phyloP scores from a whole-genome alignment of 2,329 filamentous ascomycete genomes.

The Aureobasidium vineae region DNA sequence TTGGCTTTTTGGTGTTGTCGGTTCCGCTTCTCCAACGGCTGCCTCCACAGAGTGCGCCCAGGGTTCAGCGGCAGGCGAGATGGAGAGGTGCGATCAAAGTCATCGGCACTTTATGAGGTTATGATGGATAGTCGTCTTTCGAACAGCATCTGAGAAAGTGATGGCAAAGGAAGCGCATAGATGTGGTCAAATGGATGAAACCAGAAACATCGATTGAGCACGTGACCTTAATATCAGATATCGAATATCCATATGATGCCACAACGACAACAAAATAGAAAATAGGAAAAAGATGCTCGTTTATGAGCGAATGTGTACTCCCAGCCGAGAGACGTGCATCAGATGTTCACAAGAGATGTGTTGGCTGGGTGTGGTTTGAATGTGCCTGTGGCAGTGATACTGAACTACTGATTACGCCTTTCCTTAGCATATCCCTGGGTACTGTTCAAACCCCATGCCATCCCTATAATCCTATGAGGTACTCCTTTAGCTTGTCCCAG shows the following conservation, averaged over 20 bases:
- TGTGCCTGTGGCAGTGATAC: neutral
- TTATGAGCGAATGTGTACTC: neutral
- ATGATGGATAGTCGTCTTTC: neutral
- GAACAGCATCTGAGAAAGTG: neutral
- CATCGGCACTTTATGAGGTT: neutral
- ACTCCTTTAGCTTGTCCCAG: neutral
- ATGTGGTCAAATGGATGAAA: neutral
- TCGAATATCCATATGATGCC: neutral
- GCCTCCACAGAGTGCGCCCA: too few species aligned
- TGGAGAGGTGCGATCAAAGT: neutral
- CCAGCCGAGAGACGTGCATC: neutral
- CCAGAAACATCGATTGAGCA: neutral
- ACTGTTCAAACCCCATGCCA: neutral
- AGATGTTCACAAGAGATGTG: neutral
- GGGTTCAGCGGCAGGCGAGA: neutral
- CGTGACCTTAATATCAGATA: neutral
- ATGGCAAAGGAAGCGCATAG: neutral
- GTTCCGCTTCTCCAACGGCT: neutral
- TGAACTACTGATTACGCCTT: neutral
- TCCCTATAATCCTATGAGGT: neutral
- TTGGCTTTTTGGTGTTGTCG: slow-evolving; percentile 15
- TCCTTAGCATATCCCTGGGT: neutral
- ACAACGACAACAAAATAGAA: neutral
- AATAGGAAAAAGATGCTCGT: neutral
- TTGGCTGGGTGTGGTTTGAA: neutral